These are phyloP conservation scores for Metschnikowia chrysomelidarum DNA, from an alignment of 805 yeast species.

Conservation along the genomic window DNA sequence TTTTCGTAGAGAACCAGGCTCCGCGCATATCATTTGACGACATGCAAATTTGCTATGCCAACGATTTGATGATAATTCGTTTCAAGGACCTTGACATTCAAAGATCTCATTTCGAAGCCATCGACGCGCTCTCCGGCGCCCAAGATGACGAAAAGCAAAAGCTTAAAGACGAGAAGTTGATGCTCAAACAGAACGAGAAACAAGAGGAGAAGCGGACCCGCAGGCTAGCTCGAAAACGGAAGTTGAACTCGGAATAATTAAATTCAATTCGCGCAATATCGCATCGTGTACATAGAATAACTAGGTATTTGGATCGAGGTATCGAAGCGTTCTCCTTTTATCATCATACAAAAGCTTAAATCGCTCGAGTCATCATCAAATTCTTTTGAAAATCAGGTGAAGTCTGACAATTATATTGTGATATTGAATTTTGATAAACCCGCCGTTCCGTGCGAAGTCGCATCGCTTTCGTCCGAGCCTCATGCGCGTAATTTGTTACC, in stretches of 20 bases:
- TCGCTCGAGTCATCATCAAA: too few species aligned
- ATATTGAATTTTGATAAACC: too few species aligned
- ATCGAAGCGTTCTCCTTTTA: too few species aligned
- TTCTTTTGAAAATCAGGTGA: too few species aligned
- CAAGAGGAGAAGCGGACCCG: constrained; percentile 35
- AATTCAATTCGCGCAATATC: too few species aligned
- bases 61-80: constrained; percentile 37
- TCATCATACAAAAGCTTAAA: too few species aligned
- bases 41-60: constrained; percentile 39
- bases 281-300: too few species aligned
- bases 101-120: constrained; percentile 22
- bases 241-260: constrained; percentile 4
- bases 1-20: constrained; percentile 18
- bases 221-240: constrained; percentile 22
- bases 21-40: constrained; percentile 23
- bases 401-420: too few species aligned
- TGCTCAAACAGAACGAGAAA: constrained; percentile 28
- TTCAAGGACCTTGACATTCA: constrained; percentile 29
- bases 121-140: constrained; percentile 23
- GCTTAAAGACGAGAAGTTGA: constrained; percentile 23
- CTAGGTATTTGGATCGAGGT: too few species aligned
- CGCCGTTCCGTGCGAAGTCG: too few species aligned
- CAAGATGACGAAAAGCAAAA: constrained; percentile 20
- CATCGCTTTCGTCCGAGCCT: too few species aligned
- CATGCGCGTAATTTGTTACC: too few species aligned